Evolutionary conservation across 345 rosid genomes (phyloP), one percentile per base, ranked within the genome.

Genomic region (Eucalyptus marginata): DNA sequence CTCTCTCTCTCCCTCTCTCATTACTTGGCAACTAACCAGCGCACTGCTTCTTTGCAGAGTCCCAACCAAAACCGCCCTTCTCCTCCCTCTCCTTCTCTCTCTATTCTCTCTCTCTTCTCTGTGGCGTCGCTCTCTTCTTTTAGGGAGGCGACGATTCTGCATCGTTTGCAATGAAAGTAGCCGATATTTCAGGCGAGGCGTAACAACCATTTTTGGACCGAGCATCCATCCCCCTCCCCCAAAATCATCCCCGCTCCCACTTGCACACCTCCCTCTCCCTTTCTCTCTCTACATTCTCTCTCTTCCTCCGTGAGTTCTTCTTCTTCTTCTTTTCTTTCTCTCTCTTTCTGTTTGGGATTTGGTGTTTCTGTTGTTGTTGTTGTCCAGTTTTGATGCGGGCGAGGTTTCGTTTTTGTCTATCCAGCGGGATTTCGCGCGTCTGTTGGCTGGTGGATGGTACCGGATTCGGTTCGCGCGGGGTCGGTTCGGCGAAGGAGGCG

Each of bases 391-490:
- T 33, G 81, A 71, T 71, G 64, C 9, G 27, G 44, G 46, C 49
- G 13, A 13, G 24, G 86, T 18, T 56, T 40, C 89, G 54, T 68
- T 54, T 54, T 59, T 36, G 58, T 66, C 62, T 49, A 49, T 49
- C 11, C 46, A 59, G 40, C 46, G 87, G 76, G 54, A 46, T 86
- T 88, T 52, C 88, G 25, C 58, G 40, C 47, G n/a, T n/a, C 10
- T 43, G 89, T 56, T 56, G 27, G 62, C 20, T 24, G 47, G 29
- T 52, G 44, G 58, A 95, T 95, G 97, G 88, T 85, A 50, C 56
- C 18, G 87, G 87, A 40, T 76, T 76, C 43, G 29, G 84, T n/a
- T n/a, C n/a, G n/a, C n/a, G n/a, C n/a, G n/a, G n/a, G n/a, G n/a
- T n/a, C n/a, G n/a, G n/a, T 40, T 17, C 47, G 83, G 83, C 29